Base-by-base conservation (phyloP, 106 monocot species). In the Phalaenopsis equestris region DNA sequence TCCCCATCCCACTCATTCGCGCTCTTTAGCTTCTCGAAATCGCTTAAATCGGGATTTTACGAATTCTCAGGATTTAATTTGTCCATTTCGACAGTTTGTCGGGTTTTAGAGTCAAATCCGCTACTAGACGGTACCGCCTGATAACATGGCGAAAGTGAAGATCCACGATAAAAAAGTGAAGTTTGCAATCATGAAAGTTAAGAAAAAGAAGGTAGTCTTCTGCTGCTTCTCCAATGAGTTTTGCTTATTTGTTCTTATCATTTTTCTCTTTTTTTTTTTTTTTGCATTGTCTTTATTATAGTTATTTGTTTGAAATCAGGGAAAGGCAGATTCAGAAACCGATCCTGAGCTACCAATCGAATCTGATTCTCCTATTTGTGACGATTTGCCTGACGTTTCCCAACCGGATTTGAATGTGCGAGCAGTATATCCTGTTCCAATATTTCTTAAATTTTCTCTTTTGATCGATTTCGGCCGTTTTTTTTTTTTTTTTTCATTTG, bases 241-340 rank as follows among this genome's bases (percentile, higher is more conserved):
- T 15, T 39, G n/a, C 70, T 14, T 70, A 39, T 70, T 70, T 15
- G 39, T 70, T 39, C 38, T 39, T n/a, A 10, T 5, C 5, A 5
- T 43, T 73, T 8, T 42, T 73, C 24, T 70, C 70, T 10, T 42
- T 42, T 42, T 43, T 19, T 17, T 42, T 73, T 1, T 70, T 42
- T 4, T 42, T 73, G 68, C 37, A 68, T 37, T 36, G n/a, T 12
- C 61, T 52, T 70, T 39, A 70, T 36, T 21, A 14, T 39, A 15
- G 39, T 15, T 39, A 39, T 70, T 39, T 12, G 38, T 39, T 23
- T 76, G 76, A 76, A 76, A 48, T 76, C 49, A 52, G 76, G 76
- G 30, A 49, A 21, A 30, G 11, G 76, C 43, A 1, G 49, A 49
- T 24, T 30, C 46, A 47, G 21, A 76, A 30, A 10, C 10, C 48